Percentiles rank a stretch among this genome's conserved stretches.
Conservation (phyloP, 2,329 filamentous ascomycete species). For the Colletotrichum godetiae region DNA sequence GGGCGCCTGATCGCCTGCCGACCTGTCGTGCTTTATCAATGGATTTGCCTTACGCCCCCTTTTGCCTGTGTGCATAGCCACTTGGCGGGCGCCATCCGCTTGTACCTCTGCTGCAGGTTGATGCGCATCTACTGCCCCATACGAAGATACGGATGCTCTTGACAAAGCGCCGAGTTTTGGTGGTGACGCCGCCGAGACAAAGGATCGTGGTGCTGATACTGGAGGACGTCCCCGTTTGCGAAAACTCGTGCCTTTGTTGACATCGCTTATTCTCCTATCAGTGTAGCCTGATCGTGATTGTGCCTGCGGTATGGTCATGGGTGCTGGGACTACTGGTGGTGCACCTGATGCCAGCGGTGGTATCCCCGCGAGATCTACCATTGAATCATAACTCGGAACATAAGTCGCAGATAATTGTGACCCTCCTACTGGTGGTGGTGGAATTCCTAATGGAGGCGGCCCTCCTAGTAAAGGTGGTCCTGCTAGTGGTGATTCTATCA, state of each 20-base stretch:
- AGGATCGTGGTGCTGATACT: too few relatives aligned
- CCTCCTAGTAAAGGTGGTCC: too few relatives aligned
- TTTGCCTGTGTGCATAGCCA: not conserved
- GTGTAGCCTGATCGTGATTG: not conserved
- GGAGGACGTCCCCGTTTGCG: not conserved
- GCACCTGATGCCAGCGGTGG: too few relatives aligned
- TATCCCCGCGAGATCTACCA: not conserved
- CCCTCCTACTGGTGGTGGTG: too few relatives aligned
- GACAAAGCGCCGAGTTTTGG: too few relatives aligned
- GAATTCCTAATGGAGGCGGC: not conserved
- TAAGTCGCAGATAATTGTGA: not conserved
- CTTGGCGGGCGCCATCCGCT: not conserved
- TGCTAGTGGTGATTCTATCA: too few relatives aligned
- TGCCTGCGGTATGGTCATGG: not conserved
- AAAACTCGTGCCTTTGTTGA: not conserved
- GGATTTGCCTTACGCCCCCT: not conserved
- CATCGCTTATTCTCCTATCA: not conserved
- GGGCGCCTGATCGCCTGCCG: not conserved
- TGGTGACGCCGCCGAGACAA: not conserved
- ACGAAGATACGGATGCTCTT: not conserved
- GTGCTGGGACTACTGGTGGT: not conserved
- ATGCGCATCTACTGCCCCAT: not conserved
- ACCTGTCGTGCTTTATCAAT: slow-evolving; percentile 1
- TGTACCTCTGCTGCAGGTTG: not conserved
- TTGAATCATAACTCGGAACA: not conserved